Conservation (phyloP, 2,329 filamentous ascomycete species). For the Sclerotinia nivalis region DNA sequence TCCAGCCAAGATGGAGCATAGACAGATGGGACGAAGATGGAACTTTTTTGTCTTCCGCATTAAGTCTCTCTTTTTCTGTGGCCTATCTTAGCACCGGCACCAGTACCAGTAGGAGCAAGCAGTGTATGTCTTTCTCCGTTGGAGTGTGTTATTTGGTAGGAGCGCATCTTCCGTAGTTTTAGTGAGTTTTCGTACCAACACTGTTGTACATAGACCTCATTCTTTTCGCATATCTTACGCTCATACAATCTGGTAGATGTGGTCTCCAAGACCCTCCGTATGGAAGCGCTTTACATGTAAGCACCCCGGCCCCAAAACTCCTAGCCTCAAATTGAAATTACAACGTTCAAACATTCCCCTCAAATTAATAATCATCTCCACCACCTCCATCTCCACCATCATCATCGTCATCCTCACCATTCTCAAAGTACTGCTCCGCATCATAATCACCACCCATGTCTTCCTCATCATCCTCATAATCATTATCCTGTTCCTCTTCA, state of each 20-base stretch:
- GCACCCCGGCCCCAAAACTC: not conserved
- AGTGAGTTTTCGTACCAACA: too few relatives aligned
- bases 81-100: too few relatives aligned
- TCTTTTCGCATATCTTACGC: not conserved
- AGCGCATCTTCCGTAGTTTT: not conserved
- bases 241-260: not conserved
- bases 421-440: slow-evolving; percentile 64
- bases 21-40: not conserved
- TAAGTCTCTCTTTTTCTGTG: not conserved
- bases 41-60: not conserved
- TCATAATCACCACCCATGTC: slow-evolving; percentile 63
- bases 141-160: not conserved
- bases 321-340: slow-evolving; percentile 2
- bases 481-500: slow-evolving; percentile 41
- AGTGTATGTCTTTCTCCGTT: too few relatives aligned
- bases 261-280: not conserved
- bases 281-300: not conserved
- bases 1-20: not conserved
- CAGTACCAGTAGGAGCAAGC: not conserved
- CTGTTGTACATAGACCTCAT: not conserved
- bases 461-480: slow-evolving; percentile 60
- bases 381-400: slow-evolving; percentile 44
- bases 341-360: not conserved
- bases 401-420: slow-evolving; percentile 55
- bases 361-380: slow-evolving; percentile 34